Base-by-base conservation (phyloP, 129 eudicot genomes). In the Solidago caesia region DNA sequence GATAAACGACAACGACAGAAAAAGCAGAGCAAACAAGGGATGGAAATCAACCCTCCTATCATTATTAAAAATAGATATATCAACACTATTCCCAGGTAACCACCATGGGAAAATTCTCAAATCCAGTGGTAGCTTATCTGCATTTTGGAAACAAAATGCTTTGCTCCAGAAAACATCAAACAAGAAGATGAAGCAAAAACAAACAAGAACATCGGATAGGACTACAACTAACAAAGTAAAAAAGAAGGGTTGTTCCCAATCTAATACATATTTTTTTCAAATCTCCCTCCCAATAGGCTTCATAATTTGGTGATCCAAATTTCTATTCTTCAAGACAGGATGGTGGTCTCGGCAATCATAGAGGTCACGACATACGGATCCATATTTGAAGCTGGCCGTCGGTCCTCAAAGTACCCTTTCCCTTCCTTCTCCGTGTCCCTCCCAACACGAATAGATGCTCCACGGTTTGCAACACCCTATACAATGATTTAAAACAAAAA, bases 311-410 rank as follows among this genome's bases (percentile, higher is more conserved):
- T 53, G 14, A 72, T 63, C 66, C 67, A 64, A 64, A 80, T 73
- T 75, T 73, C 2, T 44, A 4, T 48, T 48, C 44, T 70, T 72
- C 52, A 72, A 65, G 74, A 68, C 47, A 83, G 42, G 41, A 83
- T 41, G 67, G 87, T 83, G 66, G 87, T 83, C 68, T 83, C 87
- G 2, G 81, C 84, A 8, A 83, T 83, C 87, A 83, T 83, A 56
- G 87, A 83, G 33, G 87, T 83, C 61, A 83, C 87, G 12, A 79
- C 79, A 42, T 83, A 79, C 1, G 87, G 87, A 60, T 83, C 87
- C 85, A 81, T 80, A 49, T 80, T 80, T 2, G 84, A 80, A 15
- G 84, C 80, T 5, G 84, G 84, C 76, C 84, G 75, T 52, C 84
- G 33, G 72, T 80, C 84, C 75, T 80, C 84, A 4, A 80, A 80